Evolutionary conservation across 164 flowering plant genomes (phyloP), one percentile per base, ranked within the genome.

Genomic region (Platanus orientalis): DNA sequence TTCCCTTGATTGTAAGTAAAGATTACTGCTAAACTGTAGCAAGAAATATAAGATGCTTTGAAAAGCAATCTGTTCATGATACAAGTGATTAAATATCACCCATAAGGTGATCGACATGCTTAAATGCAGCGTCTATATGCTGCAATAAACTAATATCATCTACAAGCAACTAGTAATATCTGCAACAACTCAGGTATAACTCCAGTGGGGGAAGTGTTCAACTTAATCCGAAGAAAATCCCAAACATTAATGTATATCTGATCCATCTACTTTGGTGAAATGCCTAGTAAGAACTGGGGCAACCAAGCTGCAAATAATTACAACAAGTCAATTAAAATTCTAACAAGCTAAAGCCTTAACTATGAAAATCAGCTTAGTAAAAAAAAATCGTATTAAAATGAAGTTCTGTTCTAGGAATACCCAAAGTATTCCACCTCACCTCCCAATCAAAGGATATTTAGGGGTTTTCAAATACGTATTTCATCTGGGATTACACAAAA

Each of bases 101-200:
- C 71, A 73, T 56, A 72, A 63, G 67, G 58, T 64, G 75, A 76
- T 71, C 84, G 83, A 76, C 92, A 89, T 89, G 73, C 81, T 82
- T 78, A 44, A 49, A 26, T 71, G 86, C 88, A 80, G 86, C 83
- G 74, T 71, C 81, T 78, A 76, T 25, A 64, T 74, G 89, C 88
- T 79, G 84, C 86, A 76, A 67, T 58, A 61, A 73, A 67, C 75
- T 48, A 44, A 63, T 79, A 66, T 72, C 90, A 82, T 77, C 82
- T 73, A 79, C 70, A 61, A 65, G 28, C 57, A 70, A 69, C 73
- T 65, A 70, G 49, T 6, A 27, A 36, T 54, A 53, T 67, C 63
- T 26, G 58, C 39, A 71, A 55, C 32, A 63, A 20, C 71, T 67
- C 67, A 42, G 50, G 62, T 28, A 44, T 17, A 74, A 64, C 50